Conservation (phyloP, 1,284 basidiomycete genomes). For the Moniliella sp. region DNA sequence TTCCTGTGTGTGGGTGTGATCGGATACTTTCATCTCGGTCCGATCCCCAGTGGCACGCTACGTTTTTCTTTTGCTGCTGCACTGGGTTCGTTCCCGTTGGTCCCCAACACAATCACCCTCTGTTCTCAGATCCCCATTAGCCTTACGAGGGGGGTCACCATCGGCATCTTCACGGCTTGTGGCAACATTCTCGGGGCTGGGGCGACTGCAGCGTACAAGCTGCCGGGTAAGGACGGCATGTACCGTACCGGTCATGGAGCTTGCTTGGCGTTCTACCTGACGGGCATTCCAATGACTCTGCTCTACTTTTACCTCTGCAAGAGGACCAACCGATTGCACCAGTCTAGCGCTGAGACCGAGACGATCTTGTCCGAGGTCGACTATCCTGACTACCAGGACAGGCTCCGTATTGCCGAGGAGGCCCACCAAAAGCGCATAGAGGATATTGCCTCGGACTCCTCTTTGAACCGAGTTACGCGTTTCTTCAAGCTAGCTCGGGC, state of each 20-base stretch:
- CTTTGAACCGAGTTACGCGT: constrained; percentile 2
- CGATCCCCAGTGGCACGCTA: constrained; percentile 37
- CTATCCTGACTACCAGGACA: constrained; percentile 4
- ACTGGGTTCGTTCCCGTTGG: constrained; percentile 44
- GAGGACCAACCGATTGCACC: constrained; percentile 45
- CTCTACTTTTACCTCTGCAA: constrained; percentile 40
- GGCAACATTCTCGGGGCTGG: not conserved
- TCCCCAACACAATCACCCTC: constrained; percentile 52
- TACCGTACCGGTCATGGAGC: not conserved
- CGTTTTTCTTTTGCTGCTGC: constrained; percentile 48
- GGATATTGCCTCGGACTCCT: constrained; percentile 5
- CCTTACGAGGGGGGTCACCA: constrained; percentile 52
- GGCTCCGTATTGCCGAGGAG: constrained; percentile 4
- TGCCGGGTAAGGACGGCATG: not conserved
- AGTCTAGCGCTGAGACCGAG: constrained; percentile 48
- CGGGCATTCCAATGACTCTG: constrained; percentile 43
- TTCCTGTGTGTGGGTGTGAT: constrained; percentile 34
- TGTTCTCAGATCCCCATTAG: no score
- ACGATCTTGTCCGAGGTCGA: constrained; percentile 39
- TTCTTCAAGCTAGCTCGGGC: constrained; percentile 4
- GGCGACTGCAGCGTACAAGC: not conserved
- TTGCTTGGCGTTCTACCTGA: constrained; percentile 38
- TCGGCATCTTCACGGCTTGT: constrained; percentile 37
- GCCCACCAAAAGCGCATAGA: constrained; percentile 7
- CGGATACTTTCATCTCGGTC: constrained; percentile 51